Percentiles rank a stretch among this genome's conserved stretches.
Evolutionary conservation across 179 eudicot genomes (phyloP).

Genomic region (Vitellaria paradoxa): DNA sequence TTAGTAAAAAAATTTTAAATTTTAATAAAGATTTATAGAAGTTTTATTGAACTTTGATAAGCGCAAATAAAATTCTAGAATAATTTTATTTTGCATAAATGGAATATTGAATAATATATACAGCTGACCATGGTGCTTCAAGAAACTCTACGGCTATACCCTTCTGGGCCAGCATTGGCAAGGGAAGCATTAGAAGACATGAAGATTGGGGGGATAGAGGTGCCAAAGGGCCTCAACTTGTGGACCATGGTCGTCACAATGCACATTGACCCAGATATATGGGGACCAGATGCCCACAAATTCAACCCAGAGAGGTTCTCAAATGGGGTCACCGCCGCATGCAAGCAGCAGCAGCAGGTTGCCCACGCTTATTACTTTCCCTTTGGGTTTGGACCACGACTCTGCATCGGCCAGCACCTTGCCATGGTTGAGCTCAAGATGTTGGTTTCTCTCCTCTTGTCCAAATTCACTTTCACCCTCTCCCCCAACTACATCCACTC

Average conservation of each 20-base stretch:
- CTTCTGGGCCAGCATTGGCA: slow-evolving; percentile 12
- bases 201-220: slow-evolving; percentile 15
- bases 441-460: slow-evolving; percentile 24
- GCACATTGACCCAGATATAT: slow-evolving; percentile 15
- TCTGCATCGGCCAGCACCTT: slow-evolving; percentile 16
- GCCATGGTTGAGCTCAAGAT: slow-evolving; percentile 40
- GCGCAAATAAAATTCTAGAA: too few species aligned
- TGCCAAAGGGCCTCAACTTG: slow-evolving; percentile 21
- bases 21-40: too few species aligned
- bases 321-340: slow-evolving; percentile 22
- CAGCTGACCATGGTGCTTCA: slow-evolving; percentile 22
- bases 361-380: slow-evolving; percentile 20
- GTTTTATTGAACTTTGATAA: too few species aligned
- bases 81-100: too few species aligned
- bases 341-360: neutral
- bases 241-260: slow-evolving; percentile 15
- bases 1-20: too few species aligned
- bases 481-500: slow-evolving; percentile 39
- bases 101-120: neutral
- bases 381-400: slow-evolving; percentile 17
- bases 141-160: slow-evolving; percentile 19
- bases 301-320: slow-evolving; percentile 23
- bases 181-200: slow-evolving; percentile 21
- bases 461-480: slow-evolving; percentile 38
- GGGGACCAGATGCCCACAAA: slow-evolving; percentile 18